A percentile compares a stretch with the other conserved stretches of the same genome.
Evolutionary conservation across 177 flowering plant species (phyloP).

Genomic region (Vitis hybrid): DNA sequence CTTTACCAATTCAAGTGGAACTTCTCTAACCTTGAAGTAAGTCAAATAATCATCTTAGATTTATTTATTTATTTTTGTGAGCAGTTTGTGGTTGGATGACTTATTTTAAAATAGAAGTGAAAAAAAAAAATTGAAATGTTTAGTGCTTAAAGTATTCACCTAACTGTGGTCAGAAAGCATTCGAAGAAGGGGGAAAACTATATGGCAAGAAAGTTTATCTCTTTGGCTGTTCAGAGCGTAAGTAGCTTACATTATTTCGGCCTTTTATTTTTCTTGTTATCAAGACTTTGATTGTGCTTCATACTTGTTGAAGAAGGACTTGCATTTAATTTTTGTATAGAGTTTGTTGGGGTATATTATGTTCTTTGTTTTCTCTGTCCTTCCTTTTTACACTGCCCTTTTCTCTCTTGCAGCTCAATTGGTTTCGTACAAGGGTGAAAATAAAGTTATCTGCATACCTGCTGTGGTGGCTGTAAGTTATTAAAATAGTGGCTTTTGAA

Average conservation of each 20-base stretch:
- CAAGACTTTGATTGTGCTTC: neutral
- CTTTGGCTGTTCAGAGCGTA: constrained; percentile 93
- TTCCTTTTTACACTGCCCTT: neutral
- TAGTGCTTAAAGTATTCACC: neutral
- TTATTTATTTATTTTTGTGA: neutral
- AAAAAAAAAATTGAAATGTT: neutral
- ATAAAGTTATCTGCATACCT: constrained; percentile 60
- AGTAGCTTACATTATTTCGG: constrained; percentile 23
- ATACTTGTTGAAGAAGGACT: too few relatives aligned
- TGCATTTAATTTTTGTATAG: neutral
- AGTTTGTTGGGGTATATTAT: neutral
- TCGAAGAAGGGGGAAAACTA: constrained; percentile 89
- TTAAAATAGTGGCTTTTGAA: neutral
- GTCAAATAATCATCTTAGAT: constrained; percentile 13
- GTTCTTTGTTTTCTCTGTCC: neutral
- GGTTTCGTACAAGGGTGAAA: constrained; percentile 54
- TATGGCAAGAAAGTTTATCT: constrained; percentile 79
- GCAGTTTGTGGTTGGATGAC: neutral
- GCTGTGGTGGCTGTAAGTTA: constrained; percentile 92
- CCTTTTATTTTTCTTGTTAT: neutral
- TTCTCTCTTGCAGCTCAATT: constrained; percentile 72
- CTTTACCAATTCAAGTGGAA: constrained; percentile 82
- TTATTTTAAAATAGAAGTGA: neutral
- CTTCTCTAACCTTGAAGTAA: constrained; percentile 86
- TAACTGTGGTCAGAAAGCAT: constrained; percentile 59